Conservation (phyloP, 2,329 filamentous ascomycete genomes). For the Ascosphaera apis region DNA sequence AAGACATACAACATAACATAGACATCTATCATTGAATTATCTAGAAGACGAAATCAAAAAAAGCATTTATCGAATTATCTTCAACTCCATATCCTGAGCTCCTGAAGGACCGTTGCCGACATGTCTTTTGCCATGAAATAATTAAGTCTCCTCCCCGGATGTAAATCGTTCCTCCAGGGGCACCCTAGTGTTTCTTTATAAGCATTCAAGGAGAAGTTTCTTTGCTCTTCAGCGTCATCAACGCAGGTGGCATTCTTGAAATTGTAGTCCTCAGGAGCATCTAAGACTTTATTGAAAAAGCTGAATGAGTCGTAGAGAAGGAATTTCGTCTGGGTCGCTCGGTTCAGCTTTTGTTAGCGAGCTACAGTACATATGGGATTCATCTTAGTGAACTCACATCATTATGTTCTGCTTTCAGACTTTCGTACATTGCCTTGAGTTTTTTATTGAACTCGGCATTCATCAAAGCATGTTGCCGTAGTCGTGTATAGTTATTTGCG, state of each 20-base stretch:
- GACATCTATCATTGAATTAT: too few relatives aligned
- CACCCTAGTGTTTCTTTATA: constrained; percentile 1
- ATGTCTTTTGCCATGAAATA: constrained; percentile 12
- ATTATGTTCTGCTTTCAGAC: too few relatives aligned
- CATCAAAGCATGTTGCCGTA: too few relatives aligned
- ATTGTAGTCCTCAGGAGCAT: constrained; percentile 10
- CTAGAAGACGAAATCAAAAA: too few relatives aligned
- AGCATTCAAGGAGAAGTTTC: constrained; percentile 3
- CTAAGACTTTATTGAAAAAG: constrained; percentile 12
- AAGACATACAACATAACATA: too few relatives aligned
- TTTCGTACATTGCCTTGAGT: too few relatives aligned
- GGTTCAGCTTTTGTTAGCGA: not conserved
- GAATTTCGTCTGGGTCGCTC: constrained; percentile 6
- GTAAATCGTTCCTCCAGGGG: constrained; percentile 15
- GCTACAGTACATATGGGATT: too few relatives aligned
- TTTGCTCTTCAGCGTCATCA: constrained; percentile 8
- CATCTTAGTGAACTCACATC: too few relatives aligned
- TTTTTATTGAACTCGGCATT: too few relatives aligned
- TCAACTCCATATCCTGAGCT: too few relatives aligned
- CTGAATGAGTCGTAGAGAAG: constrained; percentile 11
- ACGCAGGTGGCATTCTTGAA: constrained; percentile 11
- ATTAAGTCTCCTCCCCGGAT: constrained; percentile 12
- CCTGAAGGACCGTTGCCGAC: constrained; percentile 4
- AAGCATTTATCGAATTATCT: too few relatives aligned
- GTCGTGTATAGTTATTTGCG: too few relatives aligned